Evolutionary conservation across 73 alveolate species (phyloP).

Genomic region (Tetrahymena borealis): DNA sequence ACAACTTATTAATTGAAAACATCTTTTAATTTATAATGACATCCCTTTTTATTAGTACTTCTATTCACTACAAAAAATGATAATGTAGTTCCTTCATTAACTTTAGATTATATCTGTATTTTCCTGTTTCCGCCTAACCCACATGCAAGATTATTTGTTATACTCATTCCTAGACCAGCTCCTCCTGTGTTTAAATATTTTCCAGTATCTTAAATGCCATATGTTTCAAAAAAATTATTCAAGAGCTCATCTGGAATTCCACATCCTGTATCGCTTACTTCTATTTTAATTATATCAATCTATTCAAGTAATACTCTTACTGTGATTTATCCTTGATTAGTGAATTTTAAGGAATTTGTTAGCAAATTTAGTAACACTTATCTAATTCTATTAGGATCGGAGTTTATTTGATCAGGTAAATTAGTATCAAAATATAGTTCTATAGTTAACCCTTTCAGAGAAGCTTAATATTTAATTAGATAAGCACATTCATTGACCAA

Average conservation of each 20-base stretch:
- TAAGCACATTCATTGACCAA: background rate
- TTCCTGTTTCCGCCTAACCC: slow-evolving; percentile 20
- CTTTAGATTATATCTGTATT: slow-evolving; percentile 4
- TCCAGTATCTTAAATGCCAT: slow-evolving; percentile 13
- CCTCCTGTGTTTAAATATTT: slow-evolving; percentile 24
- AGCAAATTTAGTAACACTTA: slow-evolving; percentile 33
- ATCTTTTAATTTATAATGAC: background rate
- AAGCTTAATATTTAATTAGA: slow-evolving; percentile 8
- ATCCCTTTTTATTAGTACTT: background rate
- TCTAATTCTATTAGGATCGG: slow-evolving; percentile 25
- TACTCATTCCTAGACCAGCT: slow-evolving; percentile 42
- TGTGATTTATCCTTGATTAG: slow-evolving; percentile 31
- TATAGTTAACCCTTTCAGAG: slow-evolving; percentile 20
- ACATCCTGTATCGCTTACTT: slow-evolving; percentile 40
- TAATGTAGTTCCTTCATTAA: slow-evolving; percentile 21
- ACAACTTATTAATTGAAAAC: background rate
- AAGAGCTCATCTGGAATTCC: slow-evolving; percentile 19
- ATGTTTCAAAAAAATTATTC: slow-evolving; percentile 12
- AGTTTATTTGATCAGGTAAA: background rate
- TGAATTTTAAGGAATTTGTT: slow-evolving; percentile 40
- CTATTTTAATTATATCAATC: background rate
- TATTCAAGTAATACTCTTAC: background rate
- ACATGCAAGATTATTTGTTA: slow-evolving; percentile 14
- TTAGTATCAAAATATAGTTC: background rate
- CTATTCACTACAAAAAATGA: background rate